phyloP scores from a whole-genome alignment of 805 yeast species.

The Sugiyamaella marilandica region DNA sequence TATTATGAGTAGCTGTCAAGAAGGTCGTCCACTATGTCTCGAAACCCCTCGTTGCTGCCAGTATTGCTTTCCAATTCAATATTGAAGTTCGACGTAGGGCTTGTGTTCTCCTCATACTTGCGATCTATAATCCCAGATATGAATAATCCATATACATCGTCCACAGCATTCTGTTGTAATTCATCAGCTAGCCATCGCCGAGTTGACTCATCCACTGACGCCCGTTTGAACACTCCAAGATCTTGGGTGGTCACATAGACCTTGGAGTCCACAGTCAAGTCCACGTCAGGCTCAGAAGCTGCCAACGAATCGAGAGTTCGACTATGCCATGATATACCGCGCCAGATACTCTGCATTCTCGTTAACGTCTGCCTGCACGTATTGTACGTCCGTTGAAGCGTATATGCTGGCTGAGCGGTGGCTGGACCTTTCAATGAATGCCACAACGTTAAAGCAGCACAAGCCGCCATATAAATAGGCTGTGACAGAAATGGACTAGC shows the following conservation, averaged over 20 bases:
- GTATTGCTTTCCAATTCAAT: background rate
- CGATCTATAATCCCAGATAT: conserved; percentile 23
- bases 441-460: conserved; percentile 25
- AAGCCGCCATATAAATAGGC: conserved; percentile 28
- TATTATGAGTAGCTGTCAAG: conserved; percentile 6
- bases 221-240: conserved; percentile 22
- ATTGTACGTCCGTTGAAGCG: conserved; percentile 22
- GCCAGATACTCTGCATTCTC: conserved; percentile 24
- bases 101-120: background rate
- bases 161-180: conserved; percentile 11
- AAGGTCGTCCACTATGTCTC: conserved; percentile 23
- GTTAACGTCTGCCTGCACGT: conserved; percentile 24
- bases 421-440: conserved; percentile 20
- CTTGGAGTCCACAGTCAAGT: conserved; percentile 19
- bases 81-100: background rate
- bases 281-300: conserved; percentile 28
- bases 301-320: conserved; percentile 26
- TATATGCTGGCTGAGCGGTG: conserved; percentile 15
- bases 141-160: conserved; percentile 21
- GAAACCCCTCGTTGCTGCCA: conserved; percentile 13
- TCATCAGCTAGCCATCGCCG: conserved; percentile 22
- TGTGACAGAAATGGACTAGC: conserved; percentile 28
- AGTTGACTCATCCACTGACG: conserved; percentile 23
- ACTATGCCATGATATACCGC: conserved; percentile 29
- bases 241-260: conserved; percentile 21